A percentile compares a stretch with the other conserved stretches of the same genome.
Evolutionary conservation across 2,329 filamentous ascomycete genomes (phyloP).

Genomic region (Colletotrichum abscissum): DNA sequence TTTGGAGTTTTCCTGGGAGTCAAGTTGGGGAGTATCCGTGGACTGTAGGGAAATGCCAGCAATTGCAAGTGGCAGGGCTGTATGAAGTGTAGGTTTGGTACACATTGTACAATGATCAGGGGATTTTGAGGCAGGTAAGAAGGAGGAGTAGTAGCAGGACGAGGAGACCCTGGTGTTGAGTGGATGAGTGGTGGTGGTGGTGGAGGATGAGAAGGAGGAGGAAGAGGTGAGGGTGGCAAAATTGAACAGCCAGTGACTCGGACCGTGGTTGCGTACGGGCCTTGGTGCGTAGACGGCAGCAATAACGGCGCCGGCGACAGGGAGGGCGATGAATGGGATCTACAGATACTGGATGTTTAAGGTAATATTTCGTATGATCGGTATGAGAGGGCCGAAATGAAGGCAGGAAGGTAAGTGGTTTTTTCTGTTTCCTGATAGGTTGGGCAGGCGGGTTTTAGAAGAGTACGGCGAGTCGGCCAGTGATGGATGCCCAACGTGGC

Average conservation of each 20-base stretch:
- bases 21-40: not conserved
- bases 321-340: not conserved
- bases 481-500: not conserved
- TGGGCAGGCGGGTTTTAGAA: not conserved
- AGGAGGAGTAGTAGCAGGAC: not conserved
- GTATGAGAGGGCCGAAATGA: not conserved
- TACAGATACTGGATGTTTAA: not conserved
- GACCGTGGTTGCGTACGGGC: too few relatives aligned
- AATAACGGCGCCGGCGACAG: not conserved
- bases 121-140: not conserved
- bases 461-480: not conserved
- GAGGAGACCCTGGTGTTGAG: too few relatives aligned
- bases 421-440: not conserved
- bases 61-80: not conserved
- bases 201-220: not conserved
- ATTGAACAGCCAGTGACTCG: not conserved
- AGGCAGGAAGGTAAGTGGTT: not conserved
- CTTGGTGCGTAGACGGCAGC: not conserved
- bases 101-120: not conserved
- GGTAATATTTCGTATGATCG: too few relatives aligned
- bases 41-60: not conserved
- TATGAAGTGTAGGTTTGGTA: not conserved
- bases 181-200: not conserved
- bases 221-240: not conserved
- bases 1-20: not conserved